These are phyloP conservation scores for Trichoderma hamatum DNA, from an alignment of 2,329 filamentous ascomycete species.

Conservation along the genomic window DNA sequence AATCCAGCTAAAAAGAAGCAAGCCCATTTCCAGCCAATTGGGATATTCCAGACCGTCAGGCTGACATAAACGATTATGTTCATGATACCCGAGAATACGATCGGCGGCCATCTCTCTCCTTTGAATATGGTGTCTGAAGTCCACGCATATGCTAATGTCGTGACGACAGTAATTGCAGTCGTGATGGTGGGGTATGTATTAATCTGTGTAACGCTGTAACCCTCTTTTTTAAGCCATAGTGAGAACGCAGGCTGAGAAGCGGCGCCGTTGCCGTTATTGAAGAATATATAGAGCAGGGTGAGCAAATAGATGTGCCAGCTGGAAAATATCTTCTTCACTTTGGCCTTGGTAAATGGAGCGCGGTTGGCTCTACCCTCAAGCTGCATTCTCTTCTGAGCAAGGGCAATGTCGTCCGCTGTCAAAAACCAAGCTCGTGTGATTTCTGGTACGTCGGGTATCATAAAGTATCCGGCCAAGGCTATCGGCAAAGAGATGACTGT, in stretches of 20 bases:
- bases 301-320: slow-evolving; percentile 68
- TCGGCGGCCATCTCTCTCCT: slow-evolving; percentile 65
- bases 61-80: slow-evolving; percentile 47
- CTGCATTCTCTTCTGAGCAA: slow-evolving; percentile 39
- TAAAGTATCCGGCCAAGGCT: slow-evolving; percentile 39
- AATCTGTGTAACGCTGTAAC: slow-evolving; percentile 47
- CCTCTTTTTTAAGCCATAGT: slow-evolving; percentile 50
- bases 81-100: slow-evolving; percentile 56
- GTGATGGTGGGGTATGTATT: slow-evolving; percentile 63
- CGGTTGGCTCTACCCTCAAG: slow-evolving; percentile 51
- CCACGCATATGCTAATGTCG: slow-evolving; percentile 67
- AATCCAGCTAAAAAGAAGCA: slow-evolving; percentile 62
- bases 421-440: slow-evolving; percentile 37
- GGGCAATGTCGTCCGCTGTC: slow-evolving; percentile 33
- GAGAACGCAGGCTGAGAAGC: slow-evolving; percentile 58
- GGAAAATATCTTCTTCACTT: slow-evolving; percentile 62
- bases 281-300: slow-evolving; percentile 62
- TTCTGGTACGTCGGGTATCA: slow-evolving; percentile 39
- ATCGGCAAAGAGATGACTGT: slow-evolving; percentile 42
- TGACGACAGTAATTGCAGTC: slow-evolving; percentile 56
- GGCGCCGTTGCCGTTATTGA: slow-evolving; percentile 60
- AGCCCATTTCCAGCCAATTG: slow-evolving; percentile 63
- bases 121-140: slow-evolving; percentile 62
- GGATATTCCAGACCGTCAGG: slow-evolving; percentile 49
- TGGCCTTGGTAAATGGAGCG: slow-evolving; percentile 47